A percentile compares a stretch with the other conserved stretches of the same genome.
Evolutionary conservation across 768 basidiomycete species (phyloP).

Genomic region (Suillus sp.): DNA sequence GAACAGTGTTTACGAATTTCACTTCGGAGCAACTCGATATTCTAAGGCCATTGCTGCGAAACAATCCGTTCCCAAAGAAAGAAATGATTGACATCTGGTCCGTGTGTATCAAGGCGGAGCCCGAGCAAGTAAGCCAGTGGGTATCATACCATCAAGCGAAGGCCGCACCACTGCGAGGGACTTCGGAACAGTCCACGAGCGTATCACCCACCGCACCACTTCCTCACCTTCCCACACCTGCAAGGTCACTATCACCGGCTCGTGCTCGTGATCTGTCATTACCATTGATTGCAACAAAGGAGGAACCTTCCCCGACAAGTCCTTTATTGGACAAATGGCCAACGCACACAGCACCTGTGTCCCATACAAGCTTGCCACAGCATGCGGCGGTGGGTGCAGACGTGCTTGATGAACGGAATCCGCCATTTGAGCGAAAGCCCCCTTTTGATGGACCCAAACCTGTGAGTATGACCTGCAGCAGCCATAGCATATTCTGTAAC

Average conservation of each 20-base stretch:
- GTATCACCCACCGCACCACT: slow-evolving; percentile 23
- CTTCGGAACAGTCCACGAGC: slow-evolving; percentile 12
- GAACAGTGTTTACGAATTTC: slow-evolving; percentile 32
- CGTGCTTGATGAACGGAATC: slow-evolving; percentile 5
- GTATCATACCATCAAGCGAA: slow-evolving; percentile 33
- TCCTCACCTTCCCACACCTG: slow-evolving; percentile 32
- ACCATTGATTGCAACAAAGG: slow-evolving; percentile 33
- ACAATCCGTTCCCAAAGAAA: slow-evolving; percentile 20
- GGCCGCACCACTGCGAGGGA: neutral
- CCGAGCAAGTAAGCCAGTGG: slow-evolving; percentile 26
- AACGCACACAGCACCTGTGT: neutral
- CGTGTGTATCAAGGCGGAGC: slow-evolving; percentile 22
- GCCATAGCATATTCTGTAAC: neutral
- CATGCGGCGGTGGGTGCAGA: neutral
- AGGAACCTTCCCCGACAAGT: slow-evolving; percentile 15
- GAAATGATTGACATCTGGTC: slow-evolving; percentile 32
- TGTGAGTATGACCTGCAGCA: slow-evolving; percentile 5
- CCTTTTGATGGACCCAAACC: neutral
- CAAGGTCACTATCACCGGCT: slow-evolving; percentile 27
- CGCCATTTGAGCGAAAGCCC: slow-evolving; percentile 5
- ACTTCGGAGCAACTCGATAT: slow-evolving; percentile 25
- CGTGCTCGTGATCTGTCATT: slow-evolving; percentile 24
- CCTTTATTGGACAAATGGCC: slow-evolving; percentile 5
- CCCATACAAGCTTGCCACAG: neutral
- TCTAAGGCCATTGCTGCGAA: slow-evolving; percentile 23